Evolutionary conservation across 2,329 filamentous ascomycete species (phyloP), one percentile per base, ranked within the genome.

Genomic region (Fusarium sp.): DNA sequence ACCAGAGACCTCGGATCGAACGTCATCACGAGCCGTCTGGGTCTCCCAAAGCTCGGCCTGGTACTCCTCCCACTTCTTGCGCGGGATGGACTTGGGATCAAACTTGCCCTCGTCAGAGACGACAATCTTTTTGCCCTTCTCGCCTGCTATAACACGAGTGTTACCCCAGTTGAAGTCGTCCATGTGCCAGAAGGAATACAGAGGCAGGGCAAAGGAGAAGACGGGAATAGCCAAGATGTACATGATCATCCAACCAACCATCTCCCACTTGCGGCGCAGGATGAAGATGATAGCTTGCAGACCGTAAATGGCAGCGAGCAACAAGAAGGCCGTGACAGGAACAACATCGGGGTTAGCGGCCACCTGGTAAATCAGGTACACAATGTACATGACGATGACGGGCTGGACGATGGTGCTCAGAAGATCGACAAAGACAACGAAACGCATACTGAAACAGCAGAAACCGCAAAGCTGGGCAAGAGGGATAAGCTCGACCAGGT

Each of bases 91-190:
- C 56, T 89, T 88, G 16, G 97, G 96, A 81, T 99, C 97, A 81
- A 98, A 99, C 84, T 98, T 98, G 86, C 97, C 97, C 85, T 99
- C 97, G 82, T 99, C 97, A 2, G 95, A 94, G 75, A 99, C 93
- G 77, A 99, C 91, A 71, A 98, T 87, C 87, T 98, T 96, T 82
- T 95, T 93, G 74, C 97, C 97, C 83, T 93, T 92, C 82, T 99
- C 97, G 81, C 97, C 97, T 9, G 94, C 97, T 74, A 99, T 95
- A 67, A 99, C 91, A 91, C 97, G 96, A 45, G 97, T 99, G 85
- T 98, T 99, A 85, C 97, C 97, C 97, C 97, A 99, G 79, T 93
- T 94, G 90, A 99, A 99, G 85, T 99, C 97, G 83, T 99, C 97
- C 97, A 98, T 98, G 86, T 98, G 91, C 97, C 97, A 99, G 90